Evolutionary conservation across 2,329 filamentous ascomycete species (phyloP), one percentile per base, ranked within the genome.

Genomic region (Leptographium radiaticola): DNA sequence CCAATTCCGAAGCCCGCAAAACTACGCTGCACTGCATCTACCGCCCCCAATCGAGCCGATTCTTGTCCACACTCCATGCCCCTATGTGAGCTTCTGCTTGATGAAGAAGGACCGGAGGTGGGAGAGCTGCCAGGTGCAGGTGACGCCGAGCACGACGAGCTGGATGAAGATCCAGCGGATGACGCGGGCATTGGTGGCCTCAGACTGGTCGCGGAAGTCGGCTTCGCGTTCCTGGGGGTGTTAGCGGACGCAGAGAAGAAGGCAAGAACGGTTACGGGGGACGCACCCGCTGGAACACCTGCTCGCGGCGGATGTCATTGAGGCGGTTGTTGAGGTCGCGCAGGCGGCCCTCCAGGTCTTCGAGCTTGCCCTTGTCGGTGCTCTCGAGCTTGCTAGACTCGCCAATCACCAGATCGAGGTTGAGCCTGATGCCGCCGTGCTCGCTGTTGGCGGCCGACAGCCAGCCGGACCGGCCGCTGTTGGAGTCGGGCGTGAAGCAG

Each of bases 41-140:
- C 25, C 25, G 25, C 25, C 25, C 25, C 25, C 25, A 25, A 25
- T 3, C 25, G 25, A 25, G 25, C 25, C 25, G 25, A 25, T 2
- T 25, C 25, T 25, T 25, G 25, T 25, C 39, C 16, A 16, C 39
- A 40, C 12, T 13, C 39, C 13, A 16, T 3, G 39, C 42, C 2
- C 62, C 71, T 81, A 98, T 56, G 93, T 97, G 68, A 98, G 83
- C 79, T 98, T 98, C 76, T 97, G 91, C 80, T 98, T 98, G 76
- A 98, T 98, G 75, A 98, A 98, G 80, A 98, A 98, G 48, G 87
- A 86, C 62, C 93, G 81, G 63, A 98, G 79, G 71, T 98, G 91
- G 53, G 89, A 95, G 48, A 98, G 76, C 71, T 98, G 93, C 93
- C 93, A 98, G 57, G 89, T 87, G 72, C 93, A 98, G 38, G 93